Evolutionary conservation across 2,329 filamentous ascomycete species (phyloP), one percentile per base, ranked within the genome.

Genomic region (Colletotrichum sp.): DNA sequence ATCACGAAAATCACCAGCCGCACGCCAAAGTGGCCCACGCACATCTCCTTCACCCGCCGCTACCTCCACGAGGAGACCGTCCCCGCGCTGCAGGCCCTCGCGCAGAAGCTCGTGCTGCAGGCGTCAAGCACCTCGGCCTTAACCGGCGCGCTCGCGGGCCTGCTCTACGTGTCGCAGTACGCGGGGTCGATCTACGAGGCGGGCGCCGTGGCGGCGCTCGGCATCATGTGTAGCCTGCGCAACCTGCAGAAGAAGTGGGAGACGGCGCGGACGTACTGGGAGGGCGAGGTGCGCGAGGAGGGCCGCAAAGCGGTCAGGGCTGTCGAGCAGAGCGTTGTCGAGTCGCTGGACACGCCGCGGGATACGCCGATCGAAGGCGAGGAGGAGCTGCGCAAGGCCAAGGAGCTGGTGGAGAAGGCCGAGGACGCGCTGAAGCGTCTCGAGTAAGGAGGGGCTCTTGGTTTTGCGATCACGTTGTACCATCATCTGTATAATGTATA

Each of bases 101-200:
- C 93, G 2, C 93, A 96, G 82, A 90, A 88, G 70, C 89, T 96
- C 3, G 91, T 98, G 6, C 81, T 97, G 6, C 92, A 95, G 79
- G 94, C 94, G 1, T 84, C 95, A 1, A 93, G 92, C 66, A 95
- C 94, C 0, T 93, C 94, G 0, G 90, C 91, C 6, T 84, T 94
- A 5, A 89, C 90, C 1, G 85, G 84, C 1, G 86, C 87, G 0
- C 84, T 93, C 1, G 89, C 88, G 1, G 88, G 83, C 1, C 84
- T 93, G 12, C 84, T 90, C 3, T 93, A 93, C 78, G 77, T 91
- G 9, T 90, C 89, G 3, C 87, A 86, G 0, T 83, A 88, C 24
- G 87, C 89, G 2, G 86, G 87, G 0, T 85, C 85, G 5, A 72
- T 90, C 0, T 93, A 92, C 79, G 91, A 93, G 79, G 90, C 90